Conservation (phyloP, 2,329 filamentous ascomycete genomes). For the Xylariales sp. region DNA sequence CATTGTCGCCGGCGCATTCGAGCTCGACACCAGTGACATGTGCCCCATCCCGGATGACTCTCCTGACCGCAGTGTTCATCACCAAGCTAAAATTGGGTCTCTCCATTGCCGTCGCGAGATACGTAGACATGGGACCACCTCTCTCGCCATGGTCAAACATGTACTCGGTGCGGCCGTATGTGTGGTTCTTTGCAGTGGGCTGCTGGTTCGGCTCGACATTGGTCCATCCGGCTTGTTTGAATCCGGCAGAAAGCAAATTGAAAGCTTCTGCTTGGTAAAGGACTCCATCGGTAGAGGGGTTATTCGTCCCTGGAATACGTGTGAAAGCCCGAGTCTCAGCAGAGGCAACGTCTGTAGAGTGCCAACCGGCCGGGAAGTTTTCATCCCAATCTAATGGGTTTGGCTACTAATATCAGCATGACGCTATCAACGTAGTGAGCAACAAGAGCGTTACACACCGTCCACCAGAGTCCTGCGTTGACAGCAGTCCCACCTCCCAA, state of each 20-base stretch:
- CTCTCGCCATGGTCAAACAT: conserved; percentile 65
- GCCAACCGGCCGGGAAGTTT: conserved; percentile 70
- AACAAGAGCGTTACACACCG: too few species aligned
- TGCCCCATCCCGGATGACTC: conserved; percentile 59
- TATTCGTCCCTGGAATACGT: conserved; percentile 65
- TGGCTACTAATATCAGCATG: conserved; percentile 34
- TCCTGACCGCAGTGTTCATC: conserved; percentile 61
- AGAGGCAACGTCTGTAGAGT: conserved; percentile 54
- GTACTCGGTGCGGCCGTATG: conserved; percentile 59
- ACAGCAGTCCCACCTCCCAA: conserved; percentile 63
- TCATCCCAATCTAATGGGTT: conserved; percentile 64
- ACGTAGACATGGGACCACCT: conserved; percentile 66
- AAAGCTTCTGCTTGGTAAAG: conserved; percentile 65
- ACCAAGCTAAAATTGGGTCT: conserved; percentile 63
- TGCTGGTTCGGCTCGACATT: conserved; percentile 55
- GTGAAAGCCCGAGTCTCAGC: conserved; percentile 60
- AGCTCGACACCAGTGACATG: conserved; percentile 64
- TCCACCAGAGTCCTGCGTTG: conserved; percentile 67
- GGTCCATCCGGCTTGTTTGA: conserved; percentile 58
- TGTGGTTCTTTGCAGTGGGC: conserved; percentile 60
- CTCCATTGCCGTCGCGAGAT: conserved; percentile 57
- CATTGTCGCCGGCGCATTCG: conserved; percentile 47
- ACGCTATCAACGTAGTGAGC: too few species aligned
- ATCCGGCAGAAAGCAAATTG: conserved; percentile 54
- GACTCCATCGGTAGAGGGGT: conserved; percentile 61